These are phyloP conservation scores for Blastobotrys serpentis DNA, from an alignment of 1,139 yeast genomes.

Conservation along the genomic window DNA sequence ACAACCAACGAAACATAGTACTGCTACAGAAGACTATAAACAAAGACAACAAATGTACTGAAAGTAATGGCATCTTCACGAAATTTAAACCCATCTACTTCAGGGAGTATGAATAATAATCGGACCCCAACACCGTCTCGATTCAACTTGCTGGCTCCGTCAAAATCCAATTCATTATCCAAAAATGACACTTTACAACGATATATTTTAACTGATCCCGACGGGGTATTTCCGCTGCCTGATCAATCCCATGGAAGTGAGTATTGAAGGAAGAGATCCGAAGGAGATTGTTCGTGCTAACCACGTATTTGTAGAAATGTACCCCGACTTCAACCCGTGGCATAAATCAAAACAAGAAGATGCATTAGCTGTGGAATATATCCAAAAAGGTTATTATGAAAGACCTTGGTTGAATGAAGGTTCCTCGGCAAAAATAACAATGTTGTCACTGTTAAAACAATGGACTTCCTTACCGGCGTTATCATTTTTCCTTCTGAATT, in stretches of 20 bases:
- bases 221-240: conserved; percentile 19
- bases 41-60: neutral
- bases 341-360: conserved; percentile 53
- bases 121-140: conserved; percentile 40
- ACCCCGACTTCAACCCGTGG: conserved; percentile 86
- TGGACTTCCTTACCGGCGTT: conserved; percentile 59
- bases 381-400: conserved; percentile 60
- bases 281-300: neutral
- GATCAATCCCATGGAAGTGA: conserved; percentile 13
- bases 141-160: conserved; percentile 20
- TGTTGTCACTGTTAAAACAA: conserved; percentile 39
- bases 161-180: conserved; percentile 5
- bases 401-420: conserved; percentile 57
- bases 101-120: neutral
- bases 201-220: conserved; percentile 14
- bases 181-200: conserved; percentile 12
- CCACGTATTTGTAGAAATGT: conserved; percentile 37
- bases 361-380: conserved; percentile 46
- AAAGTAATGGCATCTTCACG: conserved; percentile 1
- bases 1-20: neutral
- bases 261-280: conserved; percentile 1
- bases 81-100: neutral
- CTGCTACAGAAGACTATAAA: no score
- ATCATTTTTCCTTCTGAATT: conserved; percentile 60
- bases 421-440: conserved; percentile 30